Base-by-base conservation (phyloP, 2,329 filamentous ascomycete genomes). In the Graphiopsis chlorocephala region DNA sequence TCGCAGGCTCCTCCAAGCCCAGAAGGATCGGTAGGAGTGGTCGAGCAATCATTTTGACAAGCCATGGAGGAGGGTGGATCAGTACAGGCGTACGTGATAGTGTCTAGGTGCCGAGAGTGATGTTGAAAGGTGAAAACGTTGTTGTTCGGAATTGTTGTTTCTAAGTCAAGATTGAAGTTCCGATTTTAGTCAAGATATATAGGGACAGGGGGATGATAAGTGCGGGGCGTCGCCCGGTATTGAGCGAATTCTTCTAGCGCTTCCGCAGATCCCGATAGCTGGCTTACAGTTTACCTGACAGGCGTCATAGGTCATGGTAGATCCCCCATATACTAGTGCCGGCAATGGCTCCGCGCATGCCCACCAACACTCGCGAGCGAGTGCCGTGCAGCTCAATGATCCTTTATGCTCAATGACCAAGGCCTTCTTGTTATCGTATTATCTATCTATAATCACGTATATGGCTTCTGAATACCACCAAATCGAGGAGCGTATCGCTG, bases 21-120 rank as follows among this genome's bases (percentile, higher is more conserved):
- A 53, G 48, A 53, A 25, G 48, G 48, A 53, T 53, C 48, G 48
- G 48, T 53, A 53, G 48, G 48, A 14, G 48, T 20, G 23, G 48
- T 25, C 48, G 48, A 53, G 48, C 48, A 53, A 53, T 53, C 48
- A 53, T 53, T 53, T 53, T 53, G 48, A 53, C 48, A 53, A 53
- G 48, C 23, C 48, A 53, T 53, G 23, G 48, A 25, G 48, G 48
- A 28, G 48, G 48, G 48, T 25, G 48, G 48, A 25, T 20, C 48
- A 53, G 48, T 53, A 25, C 25, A 25, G 28, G 23, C 48, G 48
- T 53, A 53, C 48, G 48, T 53, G 48, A 53, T 20, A 20, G 48
- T 53, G 48, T 53, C 48, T 53, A 53, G 48, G 48, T 53, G 48
- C 48, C 23, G 48, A 53, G 48, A 53, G 28, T 53, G 17, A 28